Base-by-base conservation (phyloP, 345 rosid species). In the Conringia planisiliqua region DNA sequence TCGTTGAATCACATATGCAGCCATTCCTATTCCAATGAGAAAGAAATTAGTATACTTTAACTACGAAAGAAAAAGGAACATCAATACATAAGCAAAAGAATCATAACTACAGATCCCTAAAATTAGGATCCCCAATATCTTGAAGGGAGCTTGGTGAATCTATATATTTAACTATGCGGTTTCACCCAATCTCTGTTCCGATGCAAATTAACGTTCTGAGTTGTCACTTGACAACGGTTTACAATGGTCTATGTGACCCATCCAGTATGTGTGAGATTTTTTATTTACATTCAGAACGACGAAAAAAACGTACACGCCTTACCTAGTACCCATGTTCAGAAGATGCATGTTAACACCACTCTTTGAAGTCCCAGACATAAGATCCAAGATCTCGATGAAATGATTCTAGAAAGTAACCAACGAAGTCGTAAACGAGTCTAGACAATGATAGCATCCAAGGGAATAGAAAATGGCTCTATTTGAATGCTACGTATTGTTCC, bases 321-420 rank as follows among this genome's bases (percentile, higher is more conserved):
- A 93, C 98, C 96, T 86, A 59, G 83, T 79, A 33, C 88, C 97
- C 86, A 79, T 86, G 70, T 75, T 78, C 79, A 93, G 92, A 54
- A 93, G 88, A 55, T 87, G 88, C 85, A 82, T 78, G 70, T 85
- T 86, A 68, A 91, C 80, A 64, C 62, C 78, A 72, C 71, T 85
- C 73, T 83, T 77, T 46, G 90, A 79, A 76, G 77, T 81, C 83
- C 96, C 98, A 77, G 83, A 78, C 87, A 88, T 83, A 63, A 84
- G 81, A 81, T 93, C 97, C 74, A 91, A 81, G 76, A 87, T 85
- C 82, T 91, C 86, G 61, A 93, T 85, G 82, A 88, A 91, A 81
- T 87, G 89, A 59, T 80, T 68, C 98, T 93, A 75, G 82, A 86
- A 68, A 38, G 72, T 18, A 51, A 60, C 16, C 68, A 74, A 50